Base-by-base conservation (phyloP, 331 rosid genomes). In the Malus hybrid region DNA sequence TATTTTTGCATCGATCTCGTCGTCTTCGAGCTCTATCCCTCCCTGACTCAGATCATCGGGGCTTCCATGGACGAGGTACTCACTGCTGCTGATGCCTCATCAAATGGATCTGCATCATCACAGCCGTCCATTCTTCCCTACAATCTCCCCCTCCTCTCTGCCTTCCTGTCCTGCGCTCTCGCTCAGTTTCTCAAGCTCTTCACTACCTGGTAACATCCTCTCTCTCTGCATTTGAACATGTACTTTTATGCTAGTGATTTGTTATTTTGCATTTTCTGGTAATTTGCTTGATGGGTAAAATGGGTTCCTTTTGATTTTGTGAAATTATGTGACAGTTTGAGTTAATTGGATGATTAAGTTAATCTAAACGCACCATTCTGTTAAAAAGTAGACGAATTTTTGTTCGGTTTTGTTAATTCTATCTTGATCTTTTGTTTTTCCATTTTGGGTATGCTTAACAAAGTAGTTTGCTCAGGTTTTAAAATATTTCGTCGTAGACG, bases 151-250 rank as follows among this genome's bases (percentile, higher is more conserved):
- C 77, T 84, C 60, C 88, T 84, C 65, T 78, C 85, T 13, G 88
- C 88, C 75, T 81, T 84, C 71, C 85, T 84, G 69, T 82, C 88
- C 20, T 84, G 79, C 48, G 81, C 88, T 34, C 83, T 84, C 71
- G 88, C 85, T 16, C 88, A 84, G 83, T 84, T 84, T 14, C 85
- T 84, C 81, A 84, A 77, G 81, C 85, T 84, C 68, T 84, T 84
- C 79, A 81, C 85, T 24, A 84, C 88, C 81, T 81, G 88, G 88
- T 84, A 74, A 31, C 19, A 18, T 76, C 4, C 70, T 72, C 50
- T 31, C 76, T 70, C 67, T 13, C 56, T 36, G 52, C 22, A n/a
- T 10, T 34, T 60, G 56, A 71, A 57, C 55, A 18, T 59, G 28
- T 71, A 66, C 18, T 13, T 57, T 62, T 9, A 34, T 66, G 56